A percentile compares a stretch with the other conserved stretches of the same genome.
These are phyloP conservation scores for Vigna hirtella DNA, from an alignment of 306 rosid species.

Conservation along the genomic window DNA sequence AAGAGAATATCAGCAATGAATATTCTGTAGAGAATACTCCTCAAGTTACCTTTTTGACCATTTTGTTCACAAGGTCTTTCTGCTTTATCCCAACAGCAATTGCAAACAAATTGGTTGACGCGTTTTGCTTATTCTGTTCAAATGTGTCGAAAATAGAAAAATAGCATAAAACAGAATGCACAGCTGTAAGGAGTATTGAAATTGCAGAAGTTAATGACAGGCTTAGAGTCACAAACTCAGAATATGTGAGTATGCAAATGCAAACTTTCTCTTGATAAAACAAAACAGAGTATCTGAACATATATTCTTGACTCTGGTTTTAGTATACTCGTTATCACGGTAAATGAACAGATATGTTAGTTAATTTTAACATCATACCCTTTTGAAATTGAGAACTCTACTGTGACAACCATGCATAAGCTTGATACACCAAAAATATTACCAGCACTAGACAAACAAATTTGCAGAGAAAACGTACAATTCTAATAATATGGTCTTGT, in stretches of 20 bases:
- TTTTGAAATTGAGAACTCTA: not conserved
- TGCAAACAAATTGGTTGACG: constrained; percentile 59
- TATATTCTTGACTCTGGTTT: not conserved
- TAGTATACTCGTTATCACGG: not conserved
- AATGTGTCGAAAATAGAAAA: constrained; percentile 13
- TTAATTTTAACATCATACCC: not conserved
- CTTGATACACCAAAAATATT: not conserved
- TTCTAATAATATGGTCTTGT: not conserved
- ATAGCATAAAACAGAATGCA: constrained; percentile 6
- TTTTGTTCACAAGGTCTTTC: constrained; percentile 64
- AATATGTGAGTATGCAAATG: not conserved
- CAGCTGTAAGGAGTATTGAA: not conserved
- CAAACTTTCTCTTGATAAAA: not conserved
- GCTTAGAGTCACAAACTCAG: not conserved
- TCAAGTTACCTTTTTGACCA: constrained; percentile 71
- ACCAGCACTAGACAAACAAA: not conserved
- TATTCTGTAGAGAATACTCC: not conserved
- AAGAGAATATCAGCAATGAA: not conserved
- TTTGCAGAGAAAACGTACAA: constrained; percentile 5
- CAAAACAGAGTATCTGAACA: not conserved
- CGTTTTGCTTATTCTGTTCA: constrained; percentile 48
- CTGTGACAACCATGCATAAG: not conserved
- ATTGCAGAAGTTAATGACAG: not conserved
- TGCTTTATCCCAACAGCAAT: constrained; percentile 75
- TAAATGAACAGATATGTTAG: not conserved